Conservation (phyloP, 2,329 filamentous ascomycete genomes). For the Corinectria fuckeliana region DNA sequence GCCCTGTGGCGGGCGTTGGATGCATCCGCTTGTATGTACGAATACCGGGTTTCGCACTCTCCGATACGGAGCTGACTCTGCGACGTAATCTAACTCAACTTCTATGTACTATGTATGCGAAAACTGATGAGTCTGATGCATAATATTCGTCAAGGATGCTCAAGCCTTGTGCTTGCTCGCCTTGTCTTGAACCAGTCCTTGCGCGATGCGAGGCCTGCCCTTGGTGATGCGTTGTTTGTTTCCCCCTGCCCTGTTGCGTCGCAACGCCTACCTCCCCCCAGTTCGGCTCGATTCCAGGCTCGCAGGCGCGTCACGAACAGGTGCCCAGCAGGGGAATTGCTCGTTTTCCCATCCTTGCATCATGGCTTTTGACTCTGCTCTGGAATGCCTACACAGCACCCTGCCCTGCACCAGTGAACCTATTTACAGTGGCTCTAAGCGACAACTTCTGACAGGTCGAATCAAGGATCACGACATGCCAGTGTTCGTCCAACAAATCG, state of each 20-base stretch:
- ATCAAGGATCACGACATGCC: too few species aligned
- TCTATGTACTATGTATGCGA: background rate
- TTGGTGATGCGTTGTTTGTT: constrained; percentile 8
- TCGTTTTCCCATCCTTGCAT: background rate
- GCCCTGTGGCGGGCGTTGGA: too few species aligned
- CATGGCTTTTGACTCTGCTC: background rate
- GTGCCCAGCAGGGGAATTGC: constrained; percentile 1
- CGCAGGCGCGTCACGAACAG: background rate
- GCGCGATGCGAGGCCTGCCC: background rate
- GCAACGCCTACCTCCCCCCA: background rate
- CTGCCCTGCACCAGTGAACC: background rate
- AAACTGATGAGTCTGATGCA: background rate
- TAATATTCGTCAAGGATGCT: background rate
- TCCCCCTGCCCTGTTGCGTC: background rate
- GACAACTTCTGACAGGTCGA: too few species aligned
- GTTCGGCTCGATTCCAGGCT: background rate
- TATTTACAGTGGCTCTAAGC: background rate
- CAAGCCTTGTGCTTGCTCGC: background rate
- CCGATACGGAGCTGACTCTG: background rate
- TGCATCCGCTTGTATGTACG: too few species aligned
- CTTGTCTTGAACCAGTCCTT: background rate
- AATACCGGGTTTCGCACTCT: background rate
- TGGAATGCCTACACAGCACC: background rate
- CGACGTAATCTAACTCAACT: background rate
- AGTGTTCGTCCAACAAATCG: background rate